phyloP scores from a whole-genome alignment of 2,329 filamentous ascomycete species.

The Colletotrichum euphorbiae region DNA sequence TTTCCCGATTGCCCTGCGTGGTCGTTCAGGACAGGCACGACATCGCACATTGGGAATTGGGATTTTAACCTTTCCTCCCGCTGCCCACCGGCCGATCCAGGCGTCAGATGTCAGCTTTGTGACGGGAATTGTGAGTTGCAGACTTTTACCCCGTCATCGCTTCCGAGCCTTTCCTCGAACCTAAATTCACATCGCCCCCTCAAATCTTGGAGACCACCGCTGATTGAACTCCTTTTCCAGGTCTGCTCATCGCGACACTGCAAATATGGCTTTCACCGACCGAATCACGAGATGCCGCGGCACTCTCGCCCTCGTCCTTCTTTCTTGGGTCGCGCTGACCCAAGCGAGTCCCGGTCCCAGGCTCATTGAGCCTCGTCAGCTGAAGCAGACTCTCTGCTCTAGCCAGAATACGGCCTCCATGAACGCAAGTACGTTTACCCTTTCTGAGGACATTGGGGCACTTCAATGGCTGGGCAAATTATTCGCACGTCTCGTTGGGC shows the following conservation, averaged over 20 bases:
- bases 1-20: constrained; percentile 22
- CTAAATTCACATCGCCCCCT: constrained; percentile 4
- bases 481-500: background rate
- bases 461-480: background rate
- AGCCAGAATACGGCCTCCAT: constrained; percentile 51
- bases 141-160: background rate
- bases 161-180: constrained; percentile 8
- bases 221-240: constrained; percentile 23
- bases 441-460: background rate
- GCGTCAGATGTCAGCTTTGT: constrained; percentile 36
- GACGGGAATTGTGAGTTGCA: constrained; percentile 30
- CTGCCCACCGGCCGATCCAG: constrained; percentile 26
- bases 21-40: constrained; percentile 24
- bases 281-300: constrained; percentile 42
- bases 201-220: background rate
- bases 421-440: constrained; percentile 47
- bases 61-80: constrained; percentile 29
- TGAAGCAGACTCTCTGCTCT: constrained; percentile 48
- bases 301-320: constrained; percentile 43
- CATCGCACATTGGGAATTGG: constrained; percentile 17
- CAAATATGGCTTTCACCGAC: constrained; percentile 42
- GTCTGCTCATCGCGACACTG: constrained; percentile 5
- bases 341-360: constrained; percentile 19
- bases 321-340: constrained; percentile 43
- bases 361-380: constrained; percentile 39